A percentile compares a stretch with the other conserved stretches of the same genome.
phyloP scores from a whole-genome alignment of 2,329 filamentous ascomycete genomes.

The Cladosporium sp. region DNA sequence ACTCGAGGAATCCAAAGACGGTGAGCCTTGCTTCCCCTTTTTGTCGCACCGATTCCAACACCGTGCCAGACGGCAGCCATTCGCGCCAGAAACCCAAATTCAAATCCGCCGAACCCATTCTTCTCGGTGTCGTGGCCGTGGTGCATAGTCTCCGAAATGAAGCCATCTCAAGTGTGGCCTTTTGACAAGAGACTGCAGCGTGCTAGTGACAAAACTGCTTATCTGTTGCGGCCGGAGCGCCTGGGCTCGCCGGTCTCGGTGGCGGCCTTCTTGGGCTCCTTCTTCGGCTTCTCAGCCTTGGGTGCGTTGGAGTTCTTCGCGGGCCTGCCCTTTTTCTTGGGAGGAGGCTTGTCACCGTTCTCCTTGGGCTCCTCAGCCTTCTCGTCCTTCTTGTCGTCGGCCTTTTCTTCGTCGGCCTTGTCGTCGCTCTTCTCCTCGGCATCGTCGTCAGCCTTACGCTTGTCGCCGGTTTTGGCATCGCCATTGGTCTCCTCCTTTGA shows the following conservation, averaged over 20 bases:
- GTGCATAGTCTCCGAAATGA: background rate
- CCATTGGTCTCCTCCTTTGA: slow-evolving; percentile 18
- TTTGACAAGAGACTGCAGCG: background rate
- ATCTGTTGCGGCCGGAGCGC: slow-evolving; percentile 40
- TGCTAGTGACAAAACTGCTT: background rate
- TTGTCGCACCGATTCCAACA: slow-evolving; percentile 1
- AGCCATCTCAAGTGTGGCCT: background rate
- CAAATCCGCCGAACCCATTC: slow-evolving; percentile 1
- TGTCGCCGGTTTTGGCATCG: slow-evolving; percentile 28
- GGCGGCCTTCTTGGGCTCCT: slow-evolving; percentile 46
- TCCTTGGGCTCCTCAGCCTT: slow-evolving; percentile 32
- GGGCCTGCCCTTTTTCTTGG: slow-evolving; percentile 41
- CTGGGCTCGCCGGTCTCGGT: slow-evolving; percentile 46
- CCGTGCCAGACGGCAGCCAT: slow-evolving; percentile 1
- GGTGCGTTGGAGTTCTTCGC: slow-evolving; percentile 33
- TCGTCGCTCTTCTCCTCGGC: slow-evolving; percentile 26
- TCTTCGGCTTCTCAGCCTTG: slow-evolving; percentile 31
- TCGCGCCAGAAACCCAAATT: background rate
- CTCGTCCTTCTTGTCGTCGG: slow-evolving; percentile 29
- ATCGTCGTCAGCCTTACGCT: slow-evolving; percentile 29
- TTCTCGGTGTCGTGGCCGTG: background rate
- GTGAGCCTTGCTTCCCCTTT: slow-evolving; percentile 2
- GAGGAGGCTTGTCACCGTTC: slow-evolving; percentile 29
- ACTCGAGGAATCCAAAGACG: slow-evolving; percentile 3
- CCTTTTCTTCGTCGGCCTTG: slow-evolving; percentile 27